Evolutionary conservation across 352 stramenopile species (phyloP).

Genomic region (Phytophthora macrochlamydospora): DNA sequence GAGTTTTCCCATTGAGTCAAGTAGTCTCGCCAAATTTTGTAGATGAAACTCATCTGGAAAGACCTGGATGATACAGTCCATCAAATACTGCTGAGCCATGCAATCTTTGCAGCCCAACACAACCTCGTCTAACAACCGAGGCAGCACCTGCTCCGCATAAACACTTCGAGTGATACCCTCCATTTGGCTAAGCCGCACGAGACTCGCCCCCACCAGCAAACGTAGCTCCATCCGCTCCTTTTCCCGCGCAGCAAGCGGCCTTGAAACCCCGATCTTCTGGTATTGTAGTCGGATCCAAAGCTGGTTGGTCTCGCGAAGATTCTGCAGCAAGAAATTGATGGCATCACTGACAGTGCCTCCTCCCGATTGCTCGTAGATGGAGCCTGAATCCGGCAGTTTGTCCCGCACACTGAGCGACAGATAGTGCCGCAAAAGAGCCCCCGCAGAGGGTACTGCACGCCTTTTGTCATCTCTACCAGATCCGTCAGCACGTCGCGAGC

Average conservation of each 20-base stretch:
- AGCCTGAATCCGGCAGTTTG: conserved; percentile 92
- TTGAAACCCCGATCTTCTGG: conserved; percentile 53
- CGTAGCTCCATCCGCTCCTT: conserved; percentile 94
- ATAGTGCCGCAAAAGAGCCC: conserved; percentile 99
- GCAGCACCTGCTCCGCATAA: conserved; percentile 92
- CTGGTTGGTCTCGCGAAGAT: conserved; percentile 98
- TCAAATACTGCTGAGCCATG: conserved; percentile 98
- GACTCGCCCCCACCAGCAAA: conserved; percentile 97
- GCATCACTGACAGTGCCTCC: conserved; percentile 87
- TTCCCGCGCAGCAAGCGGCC: conserved; percentile 44
- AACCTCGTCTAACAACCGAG: conserved; percentile 90
- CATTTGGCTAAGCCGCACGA: conserved; percentile 96
- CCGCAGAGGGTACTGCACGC: conserved; percentile 97
- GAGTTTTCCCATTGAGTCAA: conserved; percentile 87
- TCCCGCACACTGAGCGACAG: conserved; percentile 92
- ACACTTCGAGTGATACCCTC: conserved; percentile 92
- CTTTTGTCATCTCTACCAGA: conserved; percentile 98
- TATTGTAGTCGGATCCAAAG: conserved; percentile 99
- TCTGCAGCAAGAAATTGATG: conserved; percentile 96
- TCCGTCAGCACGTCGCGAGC: conserved; percentile 95
- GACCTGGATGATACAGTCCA: conserved; percentile 98
- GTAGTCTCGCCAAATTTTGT: conserved; percentile 92
- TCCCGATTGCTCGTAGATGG: conserved; percentile 71
- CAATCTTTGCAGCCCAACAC: conserved; percentile 95
- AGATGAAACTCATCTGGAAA: conserved; percentile 99